Base-by-base conservation (phyloP, 2,329 filamentous ascomycete genomes). In the Aurifilum marmelostoma region DNA sequence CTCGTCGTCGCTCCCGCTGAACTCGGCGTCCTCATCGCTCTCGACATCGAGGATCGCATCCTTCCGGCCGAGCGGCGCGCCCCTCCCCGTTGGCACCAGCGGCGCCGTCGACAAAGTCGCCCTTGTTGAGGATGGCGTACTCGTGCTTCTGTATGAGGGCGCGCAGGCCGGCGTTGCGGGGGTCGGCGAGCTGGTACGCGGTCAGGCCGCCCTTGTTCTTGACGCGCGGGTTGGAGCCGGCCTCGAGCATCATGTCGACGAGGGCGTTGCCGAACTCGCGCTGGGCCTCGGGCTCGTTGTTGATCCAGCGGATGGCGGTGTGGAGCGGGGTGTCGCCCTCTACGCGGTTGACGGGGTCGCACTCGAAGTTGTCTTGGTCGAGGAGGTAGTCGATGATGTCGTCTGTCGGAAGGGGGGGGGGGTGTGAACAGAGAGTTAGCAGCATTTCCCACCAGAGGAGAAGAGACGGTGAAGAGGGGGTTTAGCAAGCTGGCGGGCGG, bases 331-430 rank as follows among this genome's bases (percentile, higher is more conserved):
- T 94, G 80, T 96, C 92, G 71, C 87, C 86, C 70, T 95, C 91
- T 75, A 86, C 78, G 74, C 87, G 87, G 82, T 89, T 91, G 75
- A 89, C 75, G 67, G 92, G 91, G 82, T 97, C 93, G 82, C 94
- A 95, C 81, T 96, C 93, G 79, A 97, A 90, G 74, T 91, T 89
- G 73, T 91, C 89, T 79, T 95, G 92, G 83, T 96, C 92, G 73
- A 96, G 90, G 68, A 97, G 89, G 75, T 88, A 81, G 81, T 97
- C 92, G 76, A 97, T 90, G 71, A 94, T 84, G 75, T 96, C 92
- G 82, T 93, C 90, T 92, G 70, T 50, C 21, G 18, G 24, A 2
- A 6, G n/a, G 16, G 34, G 50, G 14, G 64, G 37, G 56, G 47
- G 59, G 27, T 4, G 34, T 34, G 34, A 34, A 11, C 8, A 12